Conservation (phyloP, 176 grass and related monocot genomes). For the Stipa capillata region DNA sequence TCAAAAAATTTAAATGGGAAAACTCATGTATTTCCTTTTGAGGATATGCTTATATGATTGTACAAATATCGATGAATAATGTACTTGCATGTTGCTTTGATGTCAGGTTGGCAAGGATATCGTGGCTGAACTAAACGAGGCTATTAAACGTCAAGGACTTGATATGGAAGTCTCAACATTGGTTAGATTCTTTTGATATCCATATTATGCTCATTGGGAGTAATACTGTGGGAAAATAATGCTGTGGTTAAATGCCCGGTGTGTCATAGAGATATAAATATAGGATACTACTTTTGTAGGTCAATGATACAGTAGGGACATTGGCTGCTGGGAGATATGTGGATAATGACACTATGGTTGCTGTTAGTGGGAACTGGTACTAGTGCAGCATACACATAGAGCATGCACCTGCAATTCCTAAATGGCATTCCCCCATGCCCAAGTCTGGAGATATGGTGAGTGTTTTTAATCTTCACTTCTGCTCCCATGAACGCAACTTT, state of each 20-base stretch:
- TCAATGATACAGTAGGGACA: slow-evolving; percentile 64
- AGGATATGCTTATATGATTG: not conserved
- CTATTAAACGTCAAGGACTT: slow-evolving; percentile 49
- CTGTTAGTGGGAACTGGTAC: slow-evolving; percentile 70
- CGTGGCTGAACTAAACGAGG: slow-evolving; percentile 59
- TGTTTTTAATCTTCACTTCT: not conserved
- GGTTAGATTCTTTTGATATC: slow-evolving; percentile 26
- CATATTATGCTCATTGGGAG: not conserved
- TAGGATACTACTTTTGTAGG: slow-evolving; percentile 2
- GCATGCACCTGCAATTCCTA: slow-evolving; percentile 51
- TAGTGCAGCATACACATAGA: slow-evolving; percentile 77
- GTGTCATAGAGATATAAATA: not conserved
- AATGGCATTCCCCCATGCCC: slow-evolving; percentile 45
- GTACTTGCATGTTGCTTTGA: not conserved
- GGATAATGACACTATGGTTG: slow-evolving; percentile 53
- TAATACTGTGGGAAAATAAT: not conserved
- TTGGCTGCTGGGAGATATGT: slow-evolving; percentile 61
- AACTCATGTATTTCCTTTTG: not conserved
- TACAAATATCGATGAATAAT: not conserved
- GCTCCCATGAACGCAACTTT: not conserved
- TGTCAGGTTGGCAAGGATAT: slow-evolving; percentile 64
- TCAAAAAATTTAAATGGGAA: not conserved
- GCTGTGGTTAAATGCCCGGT: not conserved
- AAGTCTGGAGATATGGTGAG: slow-evolving; percentile 59
- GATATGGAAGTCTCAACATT: slow-evolving; percentile 69